Conservation (phyloP, 257 asterid species). For the Plantago major region DNA sequence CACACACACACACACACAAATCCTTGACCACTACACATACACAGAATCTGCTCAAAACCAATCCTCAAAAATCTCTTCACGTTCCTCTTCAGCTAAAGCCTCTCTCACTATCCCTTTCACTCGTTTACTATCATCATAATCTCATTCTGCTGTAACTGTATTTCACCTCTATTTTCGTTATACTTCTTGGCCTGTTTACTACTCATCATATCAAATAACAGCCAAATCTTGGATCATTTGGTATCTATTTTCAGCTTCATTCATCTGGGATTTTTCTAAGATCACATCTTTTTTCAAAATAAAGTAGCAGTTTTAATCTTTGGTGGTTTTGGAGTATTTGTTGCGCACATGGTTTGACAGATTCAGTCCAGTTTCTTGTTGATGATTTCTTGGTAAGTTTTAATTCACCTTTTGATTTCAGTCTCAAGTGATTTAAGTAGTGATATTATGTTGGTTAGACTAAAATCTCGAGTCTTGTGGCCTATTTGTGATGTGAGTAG, state of each 20-base stretch:
- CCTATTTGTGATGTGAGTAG: background rate
- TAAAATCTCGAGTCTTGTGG: constrained; percentile 9
- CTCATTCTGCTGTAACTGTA: background rate
- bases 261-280: constrained; percentile 20
- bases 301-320: constrained; percentile 1
- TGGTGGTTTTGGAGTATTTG: constrained; percentile 15
- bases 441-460: constrained; percentile 5
- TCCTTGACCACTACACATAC: constrained; percentile 16
- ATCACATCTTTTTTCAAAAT: constrained; percentile 6
- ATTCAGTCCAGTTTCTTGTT: constrained; percentile 3
- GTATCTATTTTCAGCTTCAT: background rate
- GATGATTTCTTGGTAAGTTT: constrained; percentile 26
- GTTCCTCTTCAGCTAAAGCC: background rate
- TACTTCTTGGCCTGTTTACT: constrained; percentile 7
- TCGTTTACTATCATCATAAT: background rate
- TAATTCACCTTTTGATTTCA: background rate
- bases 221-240: background rate
- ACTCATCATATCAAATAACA: background rate
- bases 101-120: constrained; percentile 5
- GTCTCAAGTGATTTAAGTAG: background rate
- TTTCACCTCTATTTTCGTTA: background rate
- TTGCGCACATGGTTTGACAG: constrained; percentile 10
- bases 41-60: constrained; percentile 28
- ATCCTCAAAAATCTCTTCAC: constrained; percentile 26
- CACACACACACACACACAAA: background rate